Evolutionary conservation across 352 stramenopile genomes (phyloP), one percentile per base, ranked within the genome.

Genomic region (Phytophthora sp.): DNA sequence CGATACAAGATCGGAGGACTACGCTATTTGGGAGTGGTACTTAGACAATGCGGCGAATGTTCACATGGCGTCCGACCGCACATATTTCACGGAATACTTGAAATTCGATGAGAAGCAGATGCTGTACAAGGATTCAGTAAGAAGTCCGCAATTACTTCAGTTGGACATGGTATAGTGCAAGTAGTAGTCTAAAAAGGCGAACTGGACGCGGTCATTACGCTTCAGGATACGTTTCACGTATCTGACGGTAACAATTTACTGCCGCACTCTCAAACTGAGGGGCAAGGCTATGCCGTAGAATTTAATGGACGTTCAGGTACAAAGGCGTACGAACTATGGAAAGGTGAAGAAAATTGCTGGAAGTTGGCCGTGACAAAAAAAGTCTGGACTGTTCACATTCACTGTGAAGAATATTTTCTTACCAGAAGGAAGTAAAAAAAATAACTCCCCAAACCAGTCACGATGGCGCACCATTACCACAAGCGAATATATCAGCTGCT

Each of bases 121-220:
- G n/a, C n/a, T n/a, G n/a, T n/a, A n/a, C n/a, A 16, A 18, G 57
- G 57, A 7, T 65, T 65, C 18, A 15, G 57, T 7, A 42, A 57
- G 16, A 42, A 51, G 4, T 52, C 51, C 20, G 20, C 46, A 1
- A n/a, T 36, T 8, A 52, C n/a, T 4, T 35, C 46, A 27, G 2
- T 65, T 9, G 45, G 46, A 4, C 16, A 29, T 7, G 57, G 57
- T 15, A 57, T n/a, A 13, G 45, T 44, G 6, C 15, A 57, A n/a
- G 2, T 52, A 21, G 33, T 65, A 0, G 45, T 57, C 4, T 41
- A 51, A 24, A 24, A 26, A 23, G 35, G 33, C n/a, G 16, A 9
- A 1, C 12, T 36, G 18, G 46, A 57, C 7, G 26, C 45, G 4
- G 20, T 51, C 7, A 3, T 57, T 2, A 27, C 9, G 12, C 46